Evolutionary conservation across 1,284 basidiomycete species (phyloP).

Genomic region (Puccinia horiana): DNA sequence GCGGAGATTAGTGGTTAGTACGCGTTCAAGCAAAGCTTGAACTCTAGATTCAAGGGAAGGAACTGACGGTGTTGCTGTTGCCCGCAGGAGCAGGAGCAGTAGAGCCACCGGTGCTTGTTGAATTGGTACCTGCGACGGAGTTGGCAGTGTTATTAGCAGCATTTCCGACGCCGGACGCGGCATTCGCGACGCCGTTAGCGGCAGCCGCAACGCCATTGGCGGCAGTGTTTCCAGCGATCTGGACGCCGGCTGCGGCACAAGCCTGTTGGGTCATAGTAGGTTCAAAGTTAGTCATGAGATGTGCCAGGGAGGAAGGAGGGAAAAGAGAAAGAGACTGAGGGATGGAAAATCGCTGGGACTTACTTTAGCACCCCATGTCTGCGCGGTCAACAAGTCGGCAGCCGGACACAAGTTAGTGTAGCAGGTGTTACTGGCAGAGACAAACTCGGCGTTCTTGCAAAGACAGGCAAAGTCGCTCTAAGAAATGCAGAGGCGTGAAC

Average conservation of each 20-base stretch:
- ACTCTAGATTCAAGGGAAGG: neutral
- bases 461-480: constrained; percentile 42
- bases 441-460: constrained; percentile 29
- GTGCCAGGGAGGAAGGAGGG: too few relatives aligned
- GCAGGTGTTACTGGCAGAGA: neutral
- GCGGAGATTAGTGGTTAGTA: neutral
- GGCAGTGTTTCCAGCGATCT: too few relatives aligned
- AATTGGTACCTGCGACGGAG: neutral
- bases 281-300: too few relatives aligned
- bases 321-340: neutral
- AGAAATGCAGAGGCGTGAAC: neutral
- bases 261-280: too few relatives aligned
- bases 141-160: neutral
- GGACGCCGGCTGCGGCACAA: constrained; percentile 12
- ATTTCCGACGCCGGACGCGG: neutral
- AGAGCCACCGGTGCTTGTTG: neutral
- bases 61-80: constrained; percentile 1
- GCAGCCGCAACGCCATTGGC: neutral
- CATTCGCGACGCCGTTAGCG: neutral
- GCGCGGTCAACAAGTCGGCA: neutral
- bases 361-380: constrained; percentile 19
- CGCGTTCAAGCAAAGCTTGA: neutral
- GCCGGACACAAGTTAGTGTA: neutral
- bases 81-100: neutral
- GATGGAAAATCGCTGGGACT: neutral